Conservation (phyloP, 169 alveolate genomes). For the Plasmodium cynomolgi region DNA sequence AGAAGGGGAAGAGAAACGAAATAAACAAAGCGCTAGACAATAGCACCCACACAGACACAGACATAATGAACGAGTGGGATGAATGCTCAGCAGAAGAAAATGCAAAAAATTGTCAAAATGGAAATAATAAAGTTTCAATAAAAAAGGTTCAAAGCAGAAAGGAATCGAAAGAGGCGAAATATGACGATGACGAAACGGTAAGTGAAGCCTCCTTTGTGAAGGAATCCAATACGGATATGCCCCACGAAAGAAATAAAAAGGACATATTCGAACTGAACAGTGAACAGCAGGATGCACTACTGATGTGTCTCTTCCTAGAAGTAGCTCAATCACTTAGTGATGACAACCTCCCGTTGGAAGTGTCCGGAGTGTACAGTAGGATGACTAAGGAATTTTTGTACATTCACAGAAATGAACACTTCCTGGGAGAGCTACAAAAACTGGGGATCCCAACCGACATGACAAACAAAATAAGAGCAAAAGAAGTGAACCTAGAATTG, state of each 20-base stretch:
- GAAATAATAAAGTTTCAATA: background rate
- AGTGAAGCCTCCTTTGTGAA: background rate
- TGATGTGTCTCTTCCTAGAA: conserved; percentile 69
- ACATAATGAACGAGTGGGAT: background rate
- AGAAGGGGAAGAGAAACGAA: background rate
- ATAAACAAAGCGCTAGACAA: background rate
- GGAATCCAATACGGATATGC: background rate
- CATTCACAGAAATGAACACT: conserved; percentile 37
- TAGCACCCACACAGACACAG: background rate
- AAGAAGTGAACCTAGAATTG: conserved; percentile 40
- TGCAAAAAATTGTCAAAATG: background rate
- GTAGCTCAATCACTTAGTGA: conserved; percentile 51
- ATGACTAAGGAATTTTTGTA: conserved; percentile 73
- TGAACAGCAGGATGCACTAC: conserved; percentile 66
- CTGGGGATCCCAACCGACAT: background rate
- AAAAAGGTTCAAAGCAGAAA: background rate
- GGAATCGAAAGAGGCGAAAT: background rate
- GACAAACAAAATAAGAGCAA: conserved; percentile 16
- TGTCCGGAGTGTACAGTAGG: conserved; percentile 75
- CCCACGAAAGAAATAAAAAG: background rate
- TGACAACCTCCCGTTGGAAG: conserved; percentile 76
- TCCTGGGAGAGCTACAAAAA: conserved; percentile 33
- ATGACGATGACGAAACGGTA: background rate
- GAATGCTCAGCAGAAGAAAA: background rate
- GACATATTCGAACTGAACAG: conserved; percentile 13